phyloP scores from a whole-genome alignment of 345 rosid genomes.

The Hirschfeldia incana region DNA sequence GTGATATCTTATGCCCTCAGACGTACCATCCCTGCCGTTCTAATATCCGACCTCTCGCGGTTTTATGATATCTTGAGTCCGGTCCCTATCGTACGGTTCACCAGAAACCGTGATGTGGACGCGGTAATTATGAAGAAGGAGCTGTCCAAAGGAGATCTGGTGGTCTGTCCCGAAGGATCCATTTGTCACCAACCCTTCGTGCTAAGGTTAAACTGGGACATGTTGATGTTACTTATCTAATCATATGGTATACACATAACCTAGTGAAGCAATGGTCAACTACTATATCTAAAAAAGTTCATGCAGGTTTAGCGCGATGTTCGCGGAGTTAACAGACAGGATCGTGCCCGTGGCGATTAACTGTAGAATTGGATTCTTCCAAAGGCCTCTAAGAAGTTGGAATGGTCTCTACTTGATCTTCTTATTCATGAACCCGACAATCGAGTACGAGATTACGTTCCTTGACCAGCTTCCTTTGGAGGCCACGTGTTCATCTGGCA shows the following conservation, averaged over 20 bases:
- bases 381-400: background rate
- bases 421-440: constrained; percentile 60
- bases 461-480: constrained; percentile 54
- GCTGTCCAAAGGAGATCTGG: background rate
- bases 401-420: background rate
- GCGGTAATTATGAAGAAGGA: background rate
- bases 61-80: background rate
- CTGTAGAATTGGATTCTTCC: background rate
- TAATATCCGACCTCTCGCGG: background rate
- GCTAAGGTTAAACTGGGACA: background rate
- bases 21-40: background rate
- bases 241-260: background rate
- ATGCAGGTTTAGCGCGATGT: background rate
- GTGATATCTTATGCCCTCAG: background rate
- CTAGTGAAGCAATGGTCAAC: background rate
- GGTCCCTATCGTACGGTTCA: background rate
- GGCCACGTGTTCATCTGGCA: constrained; percentile 1
- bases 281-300: background rate
- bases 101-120: background rate
- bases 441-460: constrained; percentile 70
- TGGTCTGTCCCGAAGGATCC: background rate
- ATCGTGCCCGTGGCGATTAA: background rate
- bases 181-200: background rate
- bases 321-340: background rate
- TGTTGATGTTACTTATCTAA: background rate